Evolutionary conservation across 805 yeast species (phyloP), one percentile per base, ranked within the genome.

Genomic region (Candida peoriensis): DNA sequence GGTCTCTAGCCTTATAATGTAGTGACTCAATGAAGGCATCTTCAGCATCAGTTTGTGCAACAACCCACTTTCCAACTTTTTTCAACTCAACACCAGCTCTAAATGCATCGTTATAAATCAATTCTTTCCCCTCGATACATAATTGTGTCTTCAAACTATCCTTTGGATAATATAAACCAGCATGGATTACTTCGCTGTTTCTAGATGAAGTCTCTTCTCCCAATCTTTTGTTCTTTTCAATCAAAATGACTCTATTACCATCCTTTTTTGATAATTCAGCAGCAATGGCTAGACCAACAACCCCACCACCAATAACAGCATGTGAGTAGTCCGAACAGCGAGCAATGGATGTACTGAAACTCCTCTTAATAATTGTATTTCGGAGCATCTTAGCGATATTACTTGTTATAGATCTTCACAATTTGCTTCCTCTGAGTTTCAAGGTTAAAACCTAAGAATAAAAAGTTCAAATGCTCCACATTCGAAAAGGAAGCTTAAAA

Each of bases 141-240:
- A 88, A 58, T 44, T 65, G 58, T 0, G 85, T 75, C 51, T 85
- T 81, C 35, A 89, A 63, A 3, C 82, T 70, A 38, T 74, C 72
- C 8, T 64, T 60, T 0, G 95, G 94, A 50, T 84, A 82, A 54
- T 89, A 89, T 6, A 88, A 50, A 0, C 96, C 96, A 0, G 95
- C 95, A 59, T 88, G 97, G 17, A 88, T 81, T 18, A 89, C 97
- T 52, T 89, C 97, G 2, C 95, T 83, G 63, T 88, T 88, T 34
- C 96, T 65, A n/a, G 90, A 72, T 6, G 94, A 81, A 0, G 95
- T 86, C 48, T 88, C 96, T 45, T 73, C 70, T 2, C 96, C 96
- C 32, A 76, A 54, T 23, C 65, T 64, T 1, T 60, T 55, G 54
- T 87, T 76, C 49, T 81, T 76, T 47, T 88, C 97, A 2, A 88